phyloP scores from a whole-genome alignment of 805 yeast species.

The Wickerhamomyces mucosus region DNA sequence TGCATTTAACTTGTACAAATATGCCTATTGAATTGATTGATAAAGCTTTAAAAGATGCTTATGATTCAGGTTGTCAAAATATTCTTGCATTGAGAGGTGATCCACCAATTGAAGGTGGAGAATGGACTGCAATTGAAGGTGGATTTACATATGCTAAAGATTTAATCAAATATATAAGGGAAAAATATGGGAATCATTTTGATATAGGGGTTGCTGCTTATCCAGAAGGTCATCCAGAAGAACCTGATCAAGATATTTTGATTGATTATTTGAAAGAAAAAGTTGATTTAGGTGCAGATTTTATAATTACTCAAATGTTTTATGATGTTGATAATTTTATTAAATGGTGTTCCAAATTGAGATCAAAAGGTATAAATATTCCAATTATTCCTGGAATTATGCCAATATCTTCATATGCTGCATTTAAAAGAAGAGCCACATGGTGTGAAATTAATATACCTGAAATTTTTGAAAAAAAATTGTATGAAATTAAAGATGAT shows the following conservation, averaged over 20 bases:
- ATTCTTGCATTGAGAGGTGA: constrained; percentile 94
- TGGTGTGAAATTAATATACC: constrained; percentile 91
- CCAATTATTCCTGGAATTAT: constrained; percentile 97
- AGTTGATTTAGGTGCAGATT: constrained; percentile 89
- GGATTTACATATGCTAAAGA: constrained; percentile 87
- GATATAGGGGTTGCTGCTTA: constrained; percentile 95
- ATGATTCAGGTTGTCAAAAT: constrained; percentile 88
- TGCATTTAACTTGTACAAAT: constrained; percentile 96
- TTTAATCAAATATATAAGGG: constrained; percentile 65
- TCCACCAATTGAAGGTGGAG: constrained; percentile 67
- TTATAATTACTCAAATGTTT: constrained; percentile 94
- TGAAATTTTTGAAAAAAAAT: constrained; percentile 49
- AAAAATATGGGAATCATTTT: constrained; percentile 77
- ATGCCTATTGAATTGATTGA: constrained; percentile 80
- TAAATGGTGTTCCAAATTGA: constrained; percentile 65
- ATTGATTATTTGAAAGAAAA: constrained; percentile 69
- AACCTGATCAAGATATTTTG: constrained; percentile 37
- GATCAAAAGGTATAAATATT: constrained; percentile 62
- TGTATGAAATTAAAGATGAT: constrained; percentile 83
- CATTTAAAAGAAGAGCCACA: constrained; percentile 85
- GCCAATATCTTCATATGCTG: constrained; percentile 95
- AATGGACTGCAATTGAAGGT: constrained; percentile 41
- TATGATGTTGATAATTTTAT: constrained; percentile 85
- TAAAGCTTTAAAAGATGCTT: constrained; percentile 76
- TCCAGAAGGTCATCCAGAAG: constrained; percentile 97